phyloP scores from a whole-genome alignment of 2,329 filamentous ascomycete genomes.

The Trichoderma sp. region DNA sequence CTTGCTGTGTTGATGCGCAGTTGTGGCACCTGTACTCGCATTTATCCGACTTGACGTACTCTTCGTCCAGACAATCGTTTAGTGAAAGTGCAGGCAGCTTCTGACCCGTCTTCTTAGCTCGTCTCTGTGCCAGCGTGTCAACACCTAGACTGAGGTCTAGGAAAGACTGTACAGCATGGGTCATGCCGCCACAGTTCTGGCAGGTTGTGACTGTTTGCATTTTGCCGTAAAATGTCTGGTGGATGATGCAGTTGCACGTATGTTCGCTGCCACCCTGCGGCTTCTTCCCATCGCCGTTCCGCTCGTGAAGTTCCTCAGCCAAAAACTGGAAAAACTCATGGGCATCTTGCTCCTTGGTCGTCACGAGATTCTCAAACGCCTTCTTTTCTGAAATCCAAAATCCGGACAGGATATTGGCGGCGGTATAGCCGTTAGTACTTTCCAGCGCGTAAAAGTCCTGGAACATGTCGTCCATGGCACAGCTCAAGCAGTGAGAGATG shows the following conservation, averaged over 20 bases:
- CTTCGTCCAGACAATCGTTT: slow-evolving; percentile 74
- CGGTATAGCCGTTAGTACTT: slow-evolving; percentile 84
- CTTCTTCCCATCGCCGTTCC: slow-evolving; percentile 69
- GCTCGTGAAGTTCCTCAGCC: slow-evolving; percentile 83
- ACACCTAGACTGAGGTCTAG: slow-evolving; percentile 86
- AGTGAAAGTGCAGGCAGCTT: slow-evolving; percentile 48
- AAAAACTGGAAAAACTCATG: slow-evolving; percentile 97
- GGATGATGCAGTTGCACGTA: slow-evolving; percentile 84
- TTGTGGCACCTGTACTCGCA: slow-evolving; percentile 85
- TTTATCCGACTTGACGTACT: slow-evolving; percentile 83
- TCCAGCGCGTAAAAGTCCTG: slow-evolving; percentile 70
- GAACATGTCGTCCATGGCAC: slow-evolving; percentile 71
- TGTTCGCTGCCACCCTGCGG: slow-evolving; percentile 58
- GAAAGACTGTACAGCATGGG: slow-evolving; percentile 81
- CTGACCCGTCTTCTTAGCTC: slow-evolving; percentile 52
- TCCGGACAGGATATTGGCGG: slow-evolving; percentile 81
- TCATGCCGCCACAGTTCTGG: slow-evolving; percentile 78
- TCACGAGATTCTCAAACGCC: slow-evolving; percentile 72
- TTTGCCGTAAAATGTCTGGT: slow-evolving; percentile 92
- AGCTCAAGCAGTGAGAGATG: slow-evolving; percentile 61
- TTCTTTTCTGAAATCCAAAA: slow-evolving; percentile 84
- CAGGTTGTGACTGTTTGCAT: slow-evolving; percentile 88
- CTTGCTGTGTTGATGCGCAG: slow-evolving; percentile 74
- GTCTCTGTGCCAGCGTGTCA: slow-evolving; percentile 69
- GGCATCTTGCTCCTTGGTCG: slow-evolving; percentile 93